Evolutionary conservation across 805 yeast genomes (phyloP), one percentile per base, ranked within the genome.

Genomic region (Starmera caribaea): DNA sequence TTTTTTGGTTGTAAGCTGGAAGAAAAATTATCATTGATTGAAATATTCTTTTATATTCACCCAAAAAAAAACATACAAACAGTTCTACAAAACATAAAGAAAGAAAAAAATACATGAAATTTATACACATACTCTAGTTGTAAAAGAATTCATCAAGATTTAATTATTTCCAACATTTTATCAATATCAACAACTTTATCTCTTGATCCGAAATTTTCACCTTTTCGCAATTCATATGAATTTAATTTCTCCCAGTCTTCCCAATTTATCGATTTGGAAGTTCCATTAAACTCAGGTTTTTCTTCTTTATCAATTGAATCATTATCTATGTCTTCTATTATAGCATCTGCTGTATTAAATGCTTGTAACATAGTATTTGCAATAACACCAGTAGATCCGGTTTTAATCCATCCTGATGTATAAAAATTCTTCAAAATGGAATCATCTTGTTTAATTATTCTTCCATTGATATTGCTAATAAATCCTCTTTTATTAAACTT

Each of bases 291-390:
- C 5, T 16, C 62, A 53, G 13, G 70, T 68, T 13, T 47, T 38
- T 43, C 56, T 1, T 49, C 42, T 13, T 42, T 37, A 30, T 41
- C 45, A 29, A 37, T 44, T 17, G 41, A 32, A 21, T 53, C 63
- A 30, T 57, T 55, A n/a, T 60, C 43, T 17, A 71, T 59, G 49
- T 87, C 95, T 30, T 69, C 63, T 14, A 77, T 51, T 0, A 92
- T 66, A 11, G 68, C 62, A 24, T 77, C 85, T 0, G 87, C 90
- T 0, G 90, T 79, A 8, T 76, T 72, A 45, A 80, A 80, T 1
- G 96, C 76, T 43, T 83, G 88, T 71, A 81, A 73, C 81, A 90
- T 84, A 0, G 97, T 87, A 12, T 85, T 71, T 14, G 95, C 94
- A 47, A 92, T 92, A 4, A 87, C 94, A 1, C 98, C 98, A 26